Percentiles rank a stretch among this genome's conserved stretches.
Conservation (phyloP, 352 stramenopile species). For the Pythium rishiriense region DNA sequence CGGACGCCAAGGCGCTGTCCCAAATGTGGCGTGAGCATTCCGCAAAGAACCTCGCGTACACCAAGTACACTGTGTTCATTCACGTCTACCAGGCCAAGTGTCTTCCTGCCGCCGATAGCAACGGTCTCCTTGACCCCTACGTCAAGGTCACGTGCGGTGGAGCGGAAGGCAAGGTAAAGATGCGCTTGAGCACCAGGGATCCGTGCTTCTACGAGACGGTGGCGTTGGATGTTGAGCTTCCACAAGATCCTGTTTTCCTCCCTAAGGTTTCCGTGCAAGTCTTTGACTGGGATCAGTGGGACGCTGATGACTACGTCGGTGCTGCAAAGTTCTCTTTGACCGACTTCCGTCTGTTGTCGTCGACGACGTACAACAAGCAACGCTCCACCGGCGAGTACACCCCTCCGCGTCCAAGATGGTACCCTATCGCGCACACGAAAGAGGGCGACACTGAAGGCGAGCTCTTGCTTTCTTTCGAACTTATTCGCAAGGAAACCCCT, state of each 20-base stretch:
- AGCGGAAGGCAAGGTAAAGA: conserved; percentile 62
- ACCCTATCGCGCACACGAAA: conserved; percentile 59
- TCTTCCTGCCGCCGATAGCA: conserved; percentile 70
- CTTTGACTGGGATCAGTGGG: conserved; percentile 76
- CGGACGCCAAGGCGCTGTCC: conserved; percentile 35
- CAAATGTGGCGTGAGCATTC: conserved; percentile 60
- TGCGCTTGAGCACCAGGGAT: conserved; percentile 63
- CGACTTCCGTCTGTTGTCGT: conserved; percentile 60
- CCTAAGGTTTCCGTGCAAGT: conserved; percentile 77
- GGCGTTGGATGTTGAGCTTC: conserved; percentile 71
- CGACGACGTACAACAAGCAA: conserved; percentile 55
- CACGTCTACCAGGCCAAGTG: conserved; percentile 82
- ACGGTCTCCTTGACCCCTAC: conserved; percentile 80
- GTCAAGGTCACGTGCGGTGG: conserved; percentile 84
- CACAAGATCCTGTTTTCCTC: conserved; percentile 58
- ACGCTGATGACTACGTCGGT: conserved; percentile 74
- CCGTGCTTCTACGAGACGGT: conserved; percentile 88
- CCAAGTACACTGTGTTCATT: conserved; percentile 78
- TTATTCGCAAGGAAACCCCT: conserved; percentile 69
- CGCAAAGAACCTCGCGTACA: conserved; percentile 59
- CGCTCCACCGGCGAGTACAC: conserved; percentile 50
- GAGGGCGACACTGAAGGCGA: conserved; percentile 72
- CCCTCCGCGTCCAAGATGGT: conserved; percentile 68
- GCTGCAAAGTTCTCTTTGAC: conserved; percentile 54
- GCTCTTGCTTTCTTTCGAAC: conserved; percentile 74